Base-by-base conservation (phyloP, 495 filamentous ascomycete genomes). In the Acidiella bohemica region DNA sequence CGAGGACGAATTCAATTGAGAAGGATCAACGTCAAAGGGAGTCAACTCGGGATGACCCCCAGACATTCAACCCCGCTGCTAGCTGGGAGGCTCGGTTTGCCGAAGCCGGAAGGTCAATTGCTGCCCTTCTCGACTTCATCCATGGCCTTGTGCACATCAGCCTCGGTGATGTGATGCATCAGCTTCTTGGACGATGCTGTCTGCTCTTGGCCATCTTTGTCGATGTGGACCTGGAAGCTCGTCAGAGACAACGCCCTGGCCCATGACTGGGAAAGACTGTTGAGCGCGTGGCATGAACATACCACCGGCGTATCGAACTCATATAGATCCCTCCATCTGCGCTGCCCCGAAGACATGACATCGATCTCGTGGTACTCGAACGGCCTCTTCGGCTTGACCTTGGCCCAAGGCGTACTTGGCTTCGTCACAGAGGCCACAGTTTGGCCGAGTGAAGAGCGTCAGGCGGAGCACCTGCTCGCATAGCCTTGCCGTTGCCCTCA, bases 221-320 rank as follows among this genome's bases (percentile, higher is more conserved):
- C 54, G 20, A 68, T 52, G 9, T 93, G 86, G 10, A 93, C 69
- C 80, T 84, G 32, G 13, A 13, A 27, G 4, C 1, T 5, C 4
- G 10, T 37, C 31, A 26, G 52, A 71, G 43, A 18, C 27, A 20
- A 27, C 25, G n/a, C 25, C n/a, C n/a, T 26, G 34, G 33, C 19
- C 22, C 22, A 6, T 25, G 7, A 37, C 4, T 25, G 4, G 16
- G 5, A 17, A 20, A 4, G 4, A 35, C 20, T 32, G n/a, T 1
- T 25, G 4, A 21, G 20, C 23, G 32, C 3, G 5, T 20, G 18
- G 32, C 14, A n/a, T 32, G 4, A 18, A 34, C 4, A 36, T 32
- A 82, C 78, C 35, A 94, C 86, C 2, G 86, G 86, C 0, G 84
- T 80, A 54, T 94, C 86, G 55, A 92, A 88, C 18, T 92, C 86